Base-by-base conservation (phyloP, 768 basidiomycete genomes). In the Ramaria sp. region DNA sequence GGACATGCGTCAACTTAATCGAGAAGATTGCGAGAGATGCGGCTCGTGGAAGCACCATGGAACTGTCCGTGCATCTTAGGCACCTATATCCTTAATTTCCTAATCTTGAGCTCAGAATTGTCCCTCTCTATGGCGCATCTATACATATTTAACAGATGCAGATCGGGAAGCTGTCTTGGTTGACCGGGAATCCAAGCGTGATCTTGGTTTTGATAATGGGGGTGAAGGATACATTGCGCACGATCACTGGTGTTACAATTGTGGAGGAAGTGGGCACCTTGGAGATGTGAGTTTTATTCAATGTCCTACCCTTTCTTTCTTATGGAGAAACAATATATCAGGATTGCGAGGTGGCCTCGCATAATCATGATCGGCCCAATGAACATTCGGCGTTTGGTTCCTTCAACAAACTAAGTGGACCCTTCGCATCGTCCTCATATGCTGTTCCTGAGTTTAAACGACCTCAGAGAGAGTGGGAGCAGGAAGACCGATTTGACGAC, bases 191-290 rank as follows among this genome's bases (percentile, higher is more conserved):
- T 66, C 71, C 27, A 85, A 77, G 65, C 76, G 72, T 43, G 65
- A 70, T 3, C 64, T 82, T 6, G 64, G 65, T 12, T 68, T 88
- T 7, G 86, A 88, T 11, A 65, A 83, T 55, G 88, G 89, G 13
- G 86, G 88, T 10, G 89, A 90, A 66, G 86, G 83, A 6, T 89
- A 85, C 67, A 82, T 91, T 54, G 84, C 78, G 4, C 67, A 69
- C 34, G 86, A 88, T 64, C 74, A 80, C 62, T 91, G 85, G 85
- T 91, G 89, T 66, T 88, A 89, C 65, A 87, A 86, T 62, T 91
- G 89, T 61, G 89, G 85, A 42, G 71, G 71, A 30, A 68, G 68
- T 51, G 88, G 86, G 3, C 89, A 91, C 67, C 78, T 85, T 66
- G 89, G 89, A 47, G 89, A 91, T 63, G 88, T 90, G 64, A 69